phyloP scores from a whole-genome alignment of 129 eudicot species.

The Lactuca sativa region DNA sequence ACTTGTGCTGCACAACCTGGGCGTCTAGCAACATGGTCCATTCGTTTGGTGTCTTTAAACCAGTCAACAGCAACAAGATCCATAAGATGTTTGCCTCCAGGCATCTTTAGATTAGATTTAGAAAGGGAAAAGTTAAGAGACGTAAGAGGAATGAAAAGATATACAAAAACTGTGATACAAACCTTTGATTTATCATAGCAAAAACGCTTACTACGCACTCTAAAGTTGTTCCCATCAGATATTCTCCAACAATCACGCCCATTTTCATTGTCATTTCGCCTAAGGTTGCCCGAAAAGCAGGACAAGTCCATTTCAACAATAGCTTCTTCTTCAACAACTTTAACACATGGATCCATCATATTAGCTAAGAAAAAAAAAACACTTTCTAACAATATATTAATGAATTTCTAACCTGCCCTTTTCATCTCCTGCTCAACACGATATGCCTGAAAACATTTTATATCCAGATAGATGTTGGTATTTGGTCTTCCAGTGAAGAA shows the following conservation, averaged over 20 bases:
- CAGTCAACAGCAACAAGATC: slow-evolving; percentile 99
- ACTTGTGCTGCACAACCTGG: slow-evolving; percentile 96
- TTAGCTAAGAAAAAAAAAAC: neutral
- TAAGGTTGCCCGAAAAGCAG: slow-evolving; percentile 79
- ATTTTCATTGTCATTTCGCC: slow-evolving; percentile 70
- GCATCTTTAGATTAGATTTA: slow-evolving; percentile 43
- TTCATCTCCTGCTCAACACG: slow-evolving; percentile 53
- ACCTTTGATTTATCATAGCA: slow-evolving; percentile 92
- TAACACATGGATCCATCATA: slow-evolving; percentile 13
- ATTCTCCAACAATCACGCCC: slow-evolving; percentile 86
- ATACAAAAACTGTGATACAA: neutral
- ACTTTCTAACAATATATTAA: neutral
- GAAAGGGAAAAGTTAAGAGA: slow-evolving; percentile 28
- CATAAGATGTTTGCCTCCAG: slow-evolving; percentile 92
- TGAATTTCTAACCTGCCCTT: slow-evolving; percentile 46
- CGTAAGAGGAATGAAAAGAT: neutral
- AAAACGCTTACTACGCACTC: slow-evolving; percentile 79
- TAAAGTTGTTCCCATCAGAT: slow-evolving; percentile 85
- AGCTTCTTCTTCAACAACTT: slow-evolving; percentile 70
- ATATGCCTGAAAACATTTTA: slow-evolving; percentile 47
- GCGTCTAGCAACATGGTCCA: slow-evolving; percentile 97
- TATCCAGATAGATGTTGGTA: neutral
- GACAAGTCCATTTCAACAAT: slow-evolving; percentile 68
- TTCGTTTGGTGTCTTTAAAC: slow-evolving; percentile 86
- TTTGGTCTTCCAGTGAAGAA: too few relatives aligned